Evolutionary conservation across 192 early-diverging fungal genomes (phyloP).

Genomic region (Borealophlyctis nickersoniae): DNA sequence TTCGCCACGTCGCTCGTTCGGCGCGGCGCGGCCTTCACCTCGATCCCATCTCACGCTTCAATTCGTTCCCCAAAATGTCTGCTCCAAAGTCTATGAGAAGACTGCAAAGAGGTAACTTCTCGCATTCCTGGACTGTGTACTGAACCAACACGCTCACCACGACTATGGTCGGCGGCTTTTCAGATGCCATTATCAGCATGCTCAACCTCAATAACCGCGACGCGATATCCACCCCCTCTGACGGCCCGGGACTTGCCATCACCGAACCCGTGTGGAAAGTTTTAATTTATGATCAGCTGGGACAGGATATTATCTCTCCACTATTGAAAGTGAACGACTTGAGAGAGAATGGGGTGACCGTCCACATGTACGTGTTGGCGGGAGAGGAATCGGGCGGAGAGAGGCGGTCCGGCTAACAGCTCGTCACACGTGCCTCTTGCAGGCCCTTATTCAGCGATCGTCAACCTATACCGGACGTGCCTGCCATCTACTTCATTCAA

Average conservation of each 20-base stretch:
- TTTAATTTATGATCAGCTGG: constrained; percentile 88
- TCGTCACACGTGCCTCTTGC: too few species aligned
- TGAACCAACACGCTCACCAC: background rate
- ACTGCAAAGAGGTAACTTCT: constrained; percentile 19
- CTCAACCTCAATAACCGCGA: constrained; percentile 73
- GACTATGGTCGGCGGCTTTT: background rate
- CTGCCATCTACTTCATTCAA: constrained; percentile 93
- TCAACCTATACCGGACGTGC: constrained; percentile 90
- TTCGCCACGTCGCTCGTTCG: too few species aligned
- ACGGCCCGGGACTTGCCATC: constrained; percentile 19
- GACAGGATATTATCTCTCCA: constrained; percentile 95
- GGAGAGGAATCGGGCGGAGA: too few species aligned
- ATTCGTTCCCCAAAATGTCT: background rate
- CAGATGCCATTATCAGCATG: constrained; percentile 79
- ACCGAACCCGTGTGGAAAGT: constrained; percentile 92
- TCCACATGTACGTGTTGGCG: constrained; percentile 76
- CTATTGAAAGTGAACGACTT: constrained; percentile 93
- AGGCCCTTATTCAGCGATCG: constrained; percentile 81
- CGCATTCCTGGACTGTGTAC: background rate
- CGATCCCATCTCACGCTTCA: too few species aligned
- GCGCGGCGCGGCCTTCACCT: too few species aligned
- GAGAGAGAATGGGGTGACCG: constrained; percentile 91
- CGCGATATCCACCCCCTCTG: constrained; percentile 31
- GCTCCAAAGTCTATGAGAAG: constrained; percentile 21
- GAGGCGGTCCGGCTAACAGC: too few species aligned